These are phyloP conservation scores for Yamadazyma endophytica DNA, from an alignment of 805 yeast genomes.

Conservation along the genomic window DNA sequence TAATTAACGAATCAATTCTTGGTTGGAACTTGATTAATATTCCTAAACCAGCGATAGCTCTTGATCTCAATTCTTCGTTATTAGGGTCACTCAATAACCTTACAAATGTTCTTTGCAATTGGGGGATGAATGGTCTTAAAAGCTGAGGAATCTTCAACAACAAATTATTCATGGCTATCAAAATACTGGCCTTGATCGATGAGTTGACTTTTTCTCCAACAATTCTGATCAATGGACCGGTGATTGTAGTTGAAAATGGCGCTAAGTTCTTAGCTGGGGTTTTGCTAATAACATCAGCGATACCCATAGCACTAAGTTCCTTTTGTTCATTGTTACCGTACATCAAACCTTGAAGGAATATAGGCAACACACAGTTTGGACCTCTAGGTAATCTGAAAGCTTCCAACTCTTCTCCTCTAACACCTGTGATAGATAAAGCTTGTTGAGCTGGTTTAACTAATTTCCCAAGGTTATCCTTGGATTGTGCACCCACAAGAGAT, in stretches of 20 bases:
- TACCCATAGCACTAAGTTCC: slow-evolving; percentile 82
- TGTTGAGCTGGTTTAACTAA: slow-evolving; percentile 78
- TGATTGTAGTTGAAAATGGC: slow-evolving; percentile 86
- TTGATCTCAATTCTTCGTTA: slow-evolving; percentile 66
- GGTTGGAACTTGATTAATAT: slow-evolving; percentile 86
- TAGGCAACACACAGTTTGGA: slow-evolving; percentile 82
- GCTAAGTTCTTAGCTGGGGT: slow-evolving; percentile 80
- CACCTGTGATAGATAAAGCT: slow-evolving; percentile 63
- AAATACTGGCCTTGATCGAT: slow-evolving; percentile 92
- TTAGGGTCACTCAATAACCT: slow-evolving; percentile 79
- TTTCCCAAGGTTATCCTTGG: slow-evolving; percentile 72
- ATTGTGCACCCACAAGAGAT: slow-evolving; percentile 63
- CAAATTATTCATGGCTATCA: slow-evolving; percentile 75
- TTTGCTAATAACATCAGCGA: slow-evolving; percentile 79
- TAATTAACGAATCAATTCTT: slow-evolving; percentile 86
- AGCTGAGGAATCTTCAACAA: slow-evolving; percentile 83
- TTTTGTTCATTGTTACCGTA: slow-evolving; percentile 82
- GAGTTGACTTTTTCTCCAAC: slow-evolving; percentile 92
- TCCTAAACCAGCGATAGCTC: slow-evolving; percentile 90
- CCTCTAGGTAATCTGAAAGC: slow-evolving; percentile 79
- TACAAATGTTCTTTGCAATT: slow-evolving; percentile 93
- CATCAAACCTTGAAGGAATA: slow-evolving; percentile 93
- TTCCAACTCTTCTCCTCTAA: slow-evolving; percentile 58
- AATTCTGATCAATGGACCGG: slow-evolving; percentile 97
- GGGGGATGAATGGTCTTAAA: slow-evolving; percentile 94